phyloP scores from a whole-genome alignment of 768 basidiomycete genomes.

The Russula dissimulans region DNA sequence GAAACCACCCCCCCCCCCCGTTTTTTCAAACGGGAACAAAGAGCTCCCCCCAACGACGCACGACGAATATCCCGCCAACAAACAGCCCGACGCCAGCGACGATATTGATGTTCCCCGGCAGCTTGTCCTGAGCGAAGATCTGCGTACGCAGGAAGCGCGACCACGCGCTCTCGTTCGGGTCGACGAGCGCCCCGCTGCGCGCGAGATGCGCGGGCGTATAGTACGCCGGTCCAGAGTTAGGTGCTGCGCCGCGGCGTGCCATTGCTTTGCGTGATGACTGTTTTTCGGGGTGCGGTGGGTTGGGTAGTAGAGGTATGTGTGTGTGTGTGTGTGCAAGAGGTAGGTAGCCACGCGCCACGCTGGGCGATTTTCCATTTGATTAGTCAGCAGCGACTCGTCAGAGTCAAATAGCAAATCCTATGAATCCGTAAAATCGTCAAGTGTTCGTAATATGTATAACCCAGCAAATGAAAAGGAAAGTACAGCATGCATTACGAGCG shows the following conservation, averaged over 20 bases:
- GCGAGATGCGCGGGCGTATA: constrained; percentile 38
- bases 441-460: not conserved
- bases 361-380: not conserved
- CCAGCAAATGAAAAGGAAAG: not conserved
- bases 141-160: constrained; percentile 48
- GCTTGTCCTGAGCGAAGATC: constrained; percentile 63
- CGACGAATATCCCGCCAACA: constrained; percentile 56
- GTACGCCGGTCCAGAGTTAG: constrained; percentile 44
- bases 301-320: not conserved
- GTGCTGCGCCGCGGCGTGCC: constrained; percentile 62
- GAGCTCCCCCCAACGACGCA: constrained; percentile 70
- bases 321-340: not conserved
- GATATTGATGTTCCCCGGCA: constrained; percentile 65
- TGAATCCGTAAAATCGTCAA: not conserved
- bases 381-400: too few relatives aligned
- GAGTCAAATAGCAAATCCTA: too few relatives aligned
- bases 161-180: constrained; percentile 57
- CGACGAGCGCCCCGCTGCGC: constrained; percentile 33
- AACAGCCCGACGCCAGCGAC: constrained; percentile 58
- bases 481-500: not conserved
- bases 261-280: constrained; percentile 29
- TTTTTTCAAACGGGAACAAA: constrained; percentile 53
- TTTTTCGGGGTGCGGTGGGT: not conserved
- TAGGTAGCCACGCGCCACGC: not conserved
- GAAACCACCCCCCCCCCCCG: not conserved